Conservation (phyloP, 805 yeast genomes). For the Candida coquimbonensis region DNA sequence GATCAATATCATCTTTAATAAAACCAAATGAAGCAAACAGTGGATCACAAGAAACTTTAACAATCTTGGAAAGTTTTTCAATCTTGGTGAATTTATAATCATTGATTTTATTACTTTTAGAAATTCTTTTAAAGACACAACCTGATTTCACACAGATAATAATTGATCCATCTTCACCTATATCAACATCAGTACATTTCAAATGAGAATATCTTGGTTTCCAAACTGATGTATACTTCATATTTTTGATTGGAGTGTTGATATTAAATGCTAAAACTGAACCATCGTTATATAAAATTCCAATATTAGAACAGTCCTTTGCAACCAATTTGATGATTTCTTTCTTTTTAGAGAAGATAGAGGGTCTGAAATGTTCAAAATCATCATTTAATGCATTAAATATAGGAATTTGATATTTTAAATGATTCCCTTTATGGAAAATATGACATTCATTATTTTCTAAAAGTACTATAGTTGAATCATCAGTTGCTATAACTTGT, state of each 20-base stretch:
- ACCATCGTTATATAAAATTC: constrained; percentile 53
- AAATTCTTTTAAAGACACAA: constrained; percentile 39
- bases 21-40: constrained; percentile 61
- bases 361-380: constrained; percentile 50
- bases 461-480: constrained; percentile 60
- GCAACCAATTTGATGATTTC: constrained; percentile 27
- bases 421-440: constrained; percentile 49
- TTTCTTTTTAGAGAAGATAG: constrained; percentile 35
- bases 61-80: constrained; percentile 48
- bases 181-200: constrained; percentile 60
- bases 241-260: constrained; percentile 22
- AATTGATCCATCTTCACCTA: constrained; percentile 61
- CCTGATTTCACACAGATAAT: constrained; percentile 67
- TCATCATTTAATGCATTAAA: constrained; percentile 28
- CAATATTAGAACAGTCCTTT: constrained; percentile 36
- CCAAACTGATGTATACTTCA: constrained; percentile 53
- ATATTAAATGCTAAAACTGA: constrained; percentile 29
- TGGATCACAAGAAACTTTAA: constrained; percentile 59
- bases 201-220: constrained; percentile 49
- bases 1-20: constrained; percentile 53
- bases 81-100: constrained; percentile 48
- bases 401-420: constrained; percentile 37
- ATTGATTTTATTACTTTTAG: constrained; percentile 16
- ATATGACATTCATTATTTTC: constrained; percentile 55
- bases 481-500: constrained; percentile 57